phyloP scores from a whole-genome alignment of 2,329 filamentous ascomycete species.

The Macrophomina phaseolina region DNA sequence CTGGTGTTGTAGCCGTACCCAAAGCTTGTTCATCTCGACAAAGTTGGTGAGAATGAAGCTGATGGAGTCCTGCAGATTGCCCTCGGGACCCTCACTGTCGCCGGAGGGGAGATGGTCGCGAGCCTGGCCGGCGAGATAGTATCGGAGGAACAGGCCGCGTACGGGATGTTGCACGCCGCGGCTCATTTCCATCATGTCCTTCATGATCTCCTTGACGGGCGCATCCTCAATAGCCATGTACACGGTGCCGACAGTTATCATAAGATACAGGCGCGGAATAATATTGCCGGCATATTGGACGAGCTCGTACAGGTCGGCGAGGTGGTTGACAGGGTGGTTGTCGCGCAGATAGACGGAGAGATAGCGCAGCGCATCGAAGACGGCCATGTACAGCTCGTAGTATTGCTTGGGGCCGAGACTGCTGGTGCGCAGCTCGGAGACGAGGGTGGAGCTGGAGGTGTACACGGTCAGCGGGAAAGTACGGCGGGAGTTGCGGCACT shows the following conservation, averaged over 20 bases:
- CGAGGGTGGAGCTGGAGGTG: conserved; percentile 80
- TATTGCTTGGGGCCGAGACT: conserved; percentile 99
- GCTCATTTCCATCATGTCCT: conserved; percentile 99
- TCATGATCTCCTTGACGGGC: conserved; percentile 99
- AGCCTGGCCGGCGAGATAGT: conserved; percentile 94
- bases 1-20: conserved; percentile 96
- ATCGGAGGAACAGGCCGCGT: conserved; percentile 90
- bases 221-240: conserved; percentile 99
- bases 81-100: conserved; percentile 87
- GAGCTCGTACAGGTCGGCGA: conserved; percentile 96
- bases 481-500: neutral
- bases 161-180: conserved; percentile 96
- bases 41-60: conserved; percentile 98
- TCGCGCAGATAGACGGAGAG: conserved; percentile 96
- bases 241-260: conserved; percentile 98
- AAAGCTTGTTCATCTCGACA: conserved; percentile 99
- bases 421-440: conserved; percentile 97
- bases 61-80: conserved; percentile 95
- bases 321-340: conserved; percentile 95
- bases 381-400: conserved; percentile 99
- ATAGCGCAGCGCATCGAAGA: conserved; percentile 96
- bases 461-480: conserved; percentile 26
- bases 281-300: conserved; percentile 99
- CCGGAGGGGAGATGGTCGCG: conserved; percentile 84
- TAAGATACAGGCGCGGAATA: conserved; percentile 92